Conservation (phyloP, 495 filamentous ascomycete genomes). For the Cercophora newfieldiana region DNA sequence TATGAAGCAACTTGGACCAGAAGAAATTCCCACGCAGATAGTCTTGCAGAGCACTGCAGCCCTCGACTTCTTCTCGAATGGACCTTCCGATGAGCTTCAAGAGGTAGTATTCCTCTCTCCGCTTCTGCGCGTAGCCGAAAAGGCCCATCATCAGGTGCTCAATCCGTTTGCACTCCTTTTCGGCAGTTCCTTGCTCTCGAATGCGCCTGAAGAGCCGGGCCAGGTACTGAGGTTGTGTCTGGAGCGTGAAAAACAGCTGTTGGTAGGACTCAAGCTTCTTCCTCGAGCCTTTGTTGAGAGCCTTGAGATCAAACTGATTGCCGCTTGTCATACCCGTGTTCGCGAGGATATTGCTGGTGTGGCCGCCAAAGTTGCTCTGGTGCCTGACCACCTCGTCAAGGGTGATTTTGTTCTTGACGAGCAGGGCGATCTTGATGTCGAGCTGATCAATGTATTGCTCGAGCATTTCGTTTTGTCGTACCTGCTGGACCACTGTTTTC, state of each 20-base stretch:
- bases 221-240: constrained; percentile 95
- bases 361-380: constrained; percentile 93
- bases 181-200: constrained; percentile 79
- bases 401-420: constrained; percentile 99
- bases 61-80: constrained; percentile 83
- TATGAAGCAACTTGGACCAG: constrained; percentile 81
- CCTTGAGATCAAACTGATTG: constrained; percentile 95
- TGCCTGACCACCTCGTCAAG: constrained; percentile 97
- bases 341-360: constrained; percentile 79
- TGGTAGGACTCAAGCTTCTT: constrained; percentile 96
- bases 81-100: constrained; percentile 83
- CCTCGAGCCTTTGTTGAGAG: constrained; percentile 91
- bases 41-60: constrained; percentile 71
- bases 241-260: constrained; percentile 94
- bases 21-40: constrained; percentile 90
- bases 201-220: constrained; percentile 81
- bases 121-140: constrained; percentile 96
- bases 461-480: constrained; percentile 92
- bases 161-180: constrained; percentile 89
- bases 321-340: constrained; percentile 84
- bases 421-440: constrained; percentile 96
- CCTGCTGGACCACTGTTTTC: constrained; percentile 94
- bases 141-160: constrained; percentile 94
- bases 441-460: constrained; percentile 98
- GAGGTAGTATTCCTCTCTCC: constrained; percentile 94